Base-by-base conservation (phyloP, 2,329 filamentous ascomycete genomes). In the Neonectria sp. region DNA sequence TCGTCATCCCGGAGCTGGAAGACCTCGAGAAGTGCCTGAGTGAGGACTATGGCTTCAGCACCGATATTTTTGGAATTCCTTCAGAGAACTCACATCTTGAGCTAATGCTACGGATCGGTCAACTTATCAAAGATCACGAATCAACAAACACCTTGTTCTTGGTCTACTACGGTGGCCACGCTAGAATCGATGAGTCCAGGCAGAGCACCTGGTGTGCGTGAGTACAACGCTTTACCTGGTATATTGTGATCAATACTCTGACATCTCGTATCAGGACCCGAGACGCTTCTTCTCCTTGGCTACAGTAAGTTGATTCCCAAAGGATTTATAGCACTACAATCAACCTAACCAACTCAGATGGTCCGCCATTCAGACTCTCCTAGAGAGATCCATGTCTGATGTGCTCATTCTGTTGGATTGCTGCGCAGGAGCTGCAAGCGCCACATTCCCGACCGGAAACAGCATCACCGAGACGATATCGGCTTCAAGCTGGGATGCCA, bases 401-500 rank as follows among this genome's bases (percentile, higher is more conserved):
- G 86, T 88, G 17, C 78, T 90, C 56, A 89, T 90, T 60, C 80
- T 90, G 1, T 77, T 90, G 15, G 88, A 90, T 73, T 90, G 88
- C 71, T 90, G 88, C 72, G 87, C 88, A 7, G 87, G 87, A 13
- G 88, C 88, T 46, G 88, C 88, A 51, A 89, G 87, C 67, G 87
- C 88, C 15, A 89, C 88, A 0, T 89, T 89, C 58, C 85, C 87
- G 6, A 88, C 83, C 21, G 87, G 88, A 21, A 84, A 84, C 69
- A 89, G 87, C 75, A 88, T 89, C 71, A 90, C 88, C 3, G 88
- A 90, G 77, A 89, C 87, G 9, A 90, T 90, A 69, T 90, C 88
- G 6, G 88, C 88, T 4, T 90, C 87, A 2, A 89, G 87, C 59
- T 90, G 87, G 87, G 88, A 90, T 65, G 87, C 88, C 49, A 89